Percentiles rank a stretch among this genome's conserved stretches.
Conservation (phyloP, 805 yeast genomes). For the Yarrowia sp. region DNA sequence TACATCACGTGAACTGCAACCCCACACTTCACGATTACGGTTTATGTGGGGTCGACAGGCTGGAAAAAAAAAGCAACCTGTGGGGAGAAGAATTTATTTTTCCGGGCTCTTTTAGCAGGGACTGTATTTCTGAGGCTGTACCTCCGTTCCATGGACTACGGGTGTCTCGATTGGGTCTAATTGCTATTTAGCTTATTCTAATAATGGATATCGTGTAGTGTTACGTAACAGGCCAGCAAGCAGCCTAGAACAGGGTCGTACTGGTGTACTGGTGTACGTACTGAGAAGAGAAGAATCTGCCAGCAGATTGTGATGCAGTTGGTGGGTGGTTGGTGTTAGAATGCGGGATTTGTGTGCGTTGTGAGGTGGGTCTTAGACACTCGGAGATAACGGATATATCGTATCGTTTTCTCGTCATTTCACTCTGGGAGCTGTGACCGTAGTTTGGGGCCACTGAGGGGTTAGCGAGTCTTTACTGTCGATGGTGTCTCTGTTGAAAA, state of each 20-base stretch:
- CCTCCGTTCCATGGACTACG: too few relatives aligned
- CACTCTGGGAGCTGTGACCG: neutral
- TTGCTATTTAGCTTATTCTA: neutral
- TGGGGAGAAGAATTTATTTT: too few relatives aligned
- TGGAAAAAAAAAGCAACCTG: neutral
- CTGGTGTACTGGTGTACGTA: neutral
- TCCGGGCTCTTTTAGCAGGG: too few relatives aligned
- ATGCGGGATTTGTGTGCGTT: too few relatives aligned
- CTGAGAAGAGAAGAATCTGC: neutral
- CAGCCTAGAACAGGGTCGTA: too few relatives aligned
- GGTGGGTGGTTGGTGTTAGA: too few relatives aligned
- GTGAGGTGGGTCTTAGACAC: too few relatives aligned
- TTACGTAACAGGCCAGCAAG: too few relatives aligned
- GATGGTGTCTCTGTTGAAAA: neutral
- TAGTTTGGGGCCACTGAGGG: neutral
- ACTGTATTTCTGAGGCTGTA: too few relatives aligned
- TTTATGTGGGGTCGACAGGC: neutral
- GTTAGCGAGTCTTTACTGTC: neutral
- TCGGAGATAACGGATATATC: too few relatives aligned
- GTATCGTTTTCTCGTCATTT: neutral
- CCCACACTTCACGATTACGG: neutral
- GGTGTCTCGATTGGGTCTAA: too few relatives aligned
- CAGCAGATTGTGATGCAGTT: too few relatives aligned
- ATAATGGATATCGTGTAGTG: neutral
- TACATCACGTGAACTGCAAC: constrained; percentile 6